Base-by-base conservation (phyloP, 345 rosid genomes). In the Eucalyptus pumila region DNA sequence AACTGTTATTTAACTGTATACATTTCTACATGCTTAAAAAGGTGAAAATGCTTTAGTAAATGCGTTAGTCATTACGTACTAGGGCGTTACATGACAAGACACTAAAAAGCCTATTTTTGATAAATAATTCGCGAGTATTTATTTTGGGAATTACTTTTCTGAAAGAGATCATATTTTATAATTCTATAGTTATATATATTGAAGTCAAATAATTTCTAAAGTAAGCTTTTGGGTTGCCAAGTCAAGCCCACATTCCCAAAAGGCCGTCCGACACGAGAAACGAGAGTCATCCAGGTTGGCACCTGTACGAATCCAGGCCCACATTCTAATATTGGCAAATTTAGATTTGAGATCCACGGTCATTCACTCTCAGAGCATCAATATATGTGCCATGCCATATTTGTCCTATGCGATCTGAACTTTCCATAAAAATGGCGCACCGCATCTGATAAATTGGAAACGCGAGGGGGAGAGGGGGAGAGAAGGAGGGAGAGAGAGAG, bases 1-100 rank as follows among this genome's bases (percentile, higher is more conserved):
- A 0, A 2, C 0, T 19, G 56, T 52, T 52, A 4, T 52, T 52
- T 52, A 52, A 52, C 5, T 4, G 0, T 52, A 52, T 4, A 52
- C 56, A 8, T 52, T 52, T 52, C 1, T 8, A 4, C 56, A 19
- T 19, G 23, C 56, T 52, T 52, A 7, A 8, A 19, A 52, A 52
- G 4, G 24, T 19, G 56, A 52, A 51, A 52, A 52, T 52, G 19
- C 4, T 19, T 19, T 52, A 52, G 56, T 52, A 52, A 52, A 52
- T 52, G 10, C 9, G 24, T 52, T 52, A 8, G 5, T 52, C 56
- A 52, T 52, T 0, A 52, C 5, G 0, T 52, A 19, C 0, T 52
- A 19, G 10, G 23, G 56, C 24, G 0, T 52, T 52, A 52, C 56
- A 52, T 26, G 65, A 26, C 3, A 26, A 58, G n/a, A 58, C 32